Base-by-base conservation (phyloP, 129 eudicot genomes). In the Solidago caesia region DNA sequence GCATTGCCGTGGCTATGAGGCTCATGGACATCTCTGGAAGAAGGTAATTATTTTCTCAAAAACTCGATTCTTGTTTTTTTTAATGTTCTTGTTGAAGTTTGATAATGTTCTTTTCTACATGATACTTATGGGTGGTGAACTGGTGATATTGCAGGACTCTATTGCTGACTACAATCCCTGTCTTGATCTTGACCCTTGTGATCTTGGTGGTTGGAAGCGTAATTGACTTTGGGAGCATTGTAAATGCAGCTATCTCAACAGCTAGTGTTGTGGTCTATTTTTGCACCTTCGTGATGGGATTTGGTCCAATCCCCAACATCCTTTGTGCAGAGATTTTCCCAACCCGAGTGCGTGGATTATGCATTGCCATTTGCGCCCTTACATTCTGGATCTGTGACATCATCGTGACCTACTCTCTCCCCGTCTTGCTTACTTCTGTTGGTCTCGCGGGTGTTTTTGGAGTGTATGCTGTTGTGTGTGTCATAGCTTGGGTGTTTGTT, bases 321-420 rank as follows among this genome's bases (percentile, higher is more conserved):
- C 84, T 93, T 46, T 90, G 96, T 68, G 82, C 98, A 8, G 98
- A 93, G 81, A 93, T 93, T 14, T 93, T 93, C 88, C 98, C 98
- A 29, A 93, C 98, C 14, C 71, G 91, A 33, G 96, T 88, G 21
- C 98, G 98, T 76, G 98, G 98, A 8, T 74, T 88, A 52, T 93
- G 98, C 81, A 88, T 93, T 14, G 98, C 97, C 33, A 88, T 93
- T 13, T 90, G 96, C 48, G 91, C 98, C 21, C 97, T 93, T 44
- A 69, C 87, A 1, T 87, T 85, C 41, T 93, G 98, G 98, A 86
- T 90, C 3, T 70, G 98, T 42, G 91, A 90, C 80, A 88, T 90
- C 87, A 85, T 90, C 3, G 96, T 93, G 42, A 93, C 98, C n/a
- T 90, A 93, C 82, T 68, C 92, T 0, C 92, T 90, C 3, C 98